Conservation (phyloP, 176 grass and related monocot genomes). For the Otatea glauca region DNA sequence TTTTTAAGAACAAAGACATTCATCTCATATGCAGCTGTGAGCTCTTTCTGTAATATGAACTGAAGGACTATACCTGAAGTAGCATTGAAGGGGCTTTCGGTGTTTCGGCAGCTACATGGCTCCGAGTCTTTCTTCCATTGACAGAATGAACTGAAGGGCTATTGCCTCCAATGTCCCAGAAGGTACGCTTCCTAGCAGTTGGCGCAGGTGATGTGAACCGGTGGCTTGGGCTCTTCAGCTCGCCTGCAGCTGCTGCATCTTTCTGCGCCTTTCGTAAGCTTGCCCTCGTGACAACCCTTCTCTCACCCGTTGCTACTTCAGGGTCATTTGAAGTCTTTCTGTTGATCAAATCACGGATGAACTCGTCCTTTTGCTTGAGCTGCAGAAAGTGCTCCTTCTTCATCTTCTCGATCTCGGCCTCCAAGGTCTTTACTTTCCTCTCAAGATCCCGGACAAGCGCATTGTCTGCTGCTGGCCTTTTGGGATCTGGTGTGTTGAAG, state of each 20-base stretch:
- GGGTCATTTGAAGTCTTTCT: slow-evolving; percentile 51
- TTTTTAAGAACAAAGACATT: too few species aligned
- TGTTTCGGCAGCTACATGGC: slow-evolving; percentile 68
- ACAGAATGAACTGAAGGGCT: slow-evolving; percentile 77
- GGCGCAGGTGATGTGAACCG: slow-evolving; percentile 71
- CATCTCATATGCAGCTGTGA: slow-evolving; percentile 4
- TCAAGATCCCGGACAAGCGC: slow-evolving; percentile 56
- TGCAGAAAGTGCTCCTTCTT: slow-evolving; percentile 75
- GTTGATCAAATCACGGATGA: slow-evolving; percentile 76
- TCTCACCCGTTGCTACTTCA: slow-evolving; percentile 48
- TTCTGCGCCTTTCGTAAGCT: slow-evolving; percentile 60
- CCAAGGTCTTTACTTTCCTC: slow-evolving; percentile 68
- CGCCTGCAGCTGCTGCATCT: slow-evolving; percentile 44
- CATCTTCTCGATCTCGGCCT: slow-evolving; percentile 73
- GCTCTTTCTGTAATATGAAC: slow-evolving; percentile 1
- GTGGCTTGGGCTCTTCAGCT: slow-evolving; percentile 77
- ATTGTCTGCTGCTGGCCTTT: slow-evolving; percentile 49
- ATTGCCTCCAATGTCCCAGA: slow-evolving; percentile 84
- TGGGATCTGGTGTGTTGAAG: slow-evolving; percentile 72
- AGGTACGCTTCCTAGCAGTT: slow-evolving; percentile 84
- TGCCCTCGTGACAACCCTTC: slow-evolving; percentile 66
- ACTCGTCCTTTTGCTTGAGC: slow-evolving; percentile 83
- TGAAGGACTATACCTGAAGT: slow-evolving; percentile 64
- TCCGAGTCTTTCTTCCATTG: slow-evolving; percentile 85
- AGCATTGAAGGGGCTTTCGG: slow-evolving; percentile 45